These are phyloP conservation scores for Castanea mollissima DNA, from an alignment of 306 rosid species.

Conservation along the genomic window DNA sequence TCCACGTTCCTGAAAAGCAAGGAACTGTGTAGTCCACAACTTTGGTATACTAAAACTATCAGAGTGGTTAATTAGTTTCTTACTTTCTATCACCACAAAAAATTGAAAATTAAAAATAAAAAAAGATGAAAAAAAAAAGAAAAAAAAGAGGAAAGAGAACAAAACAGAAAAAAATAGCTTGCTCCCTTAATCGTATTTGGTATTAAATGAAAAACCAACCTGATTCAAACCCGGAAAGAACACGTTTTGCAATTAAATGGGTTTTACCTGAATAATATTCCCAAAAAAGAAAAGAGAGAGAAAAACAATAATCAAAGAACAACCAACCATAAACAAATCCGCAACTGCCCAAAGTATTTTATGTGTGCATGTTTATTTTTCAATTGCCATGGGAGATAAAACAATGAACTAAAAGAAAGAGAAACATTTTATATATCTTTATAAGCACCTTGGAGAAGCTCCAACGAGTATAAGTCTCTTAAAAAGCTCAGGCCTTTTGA, in stretches of 20 bases:
- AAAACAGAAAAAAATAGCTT: too few species aligned
- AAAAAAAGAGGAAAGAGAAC: too few species aligned
- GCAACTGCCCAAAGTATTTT: too few species aligned
- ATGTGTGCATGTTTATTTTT: too few species aligned
- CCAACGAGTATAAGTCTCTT: slow-evolving; percentile 62
- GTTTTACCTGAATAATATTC: not conserved
- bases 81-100: too few species aligned
- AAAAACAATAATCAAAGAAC: not conserved
- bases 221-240: not conserved
- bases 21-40: too few species aligned
- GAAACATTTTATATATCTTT: not conserved
- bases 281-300: not conserved
- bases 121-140: too few species aligned
- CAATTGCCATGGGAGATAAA: not conserved
- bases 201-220: too few species aligned
- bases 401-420: not conserved
- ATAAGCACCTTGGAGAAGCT: slow-evolving; percentile 84
- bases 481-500: slow-evolving; percentile 73
- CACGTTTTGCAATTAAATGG: not conserved
- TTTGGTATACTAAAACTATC: too few species aligned
- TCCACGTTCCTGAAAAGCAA: not conserved
- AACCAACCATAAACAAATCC: not conserved
- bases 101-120: too few species aligned
- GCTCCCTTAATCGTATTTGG: too few species aligned
- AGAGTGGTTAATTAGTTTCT: too few species aligned